Base-by-base conservation (phyloP, 2,329 filamentous ascomycete species). In the Alternaria atra region DNA sequence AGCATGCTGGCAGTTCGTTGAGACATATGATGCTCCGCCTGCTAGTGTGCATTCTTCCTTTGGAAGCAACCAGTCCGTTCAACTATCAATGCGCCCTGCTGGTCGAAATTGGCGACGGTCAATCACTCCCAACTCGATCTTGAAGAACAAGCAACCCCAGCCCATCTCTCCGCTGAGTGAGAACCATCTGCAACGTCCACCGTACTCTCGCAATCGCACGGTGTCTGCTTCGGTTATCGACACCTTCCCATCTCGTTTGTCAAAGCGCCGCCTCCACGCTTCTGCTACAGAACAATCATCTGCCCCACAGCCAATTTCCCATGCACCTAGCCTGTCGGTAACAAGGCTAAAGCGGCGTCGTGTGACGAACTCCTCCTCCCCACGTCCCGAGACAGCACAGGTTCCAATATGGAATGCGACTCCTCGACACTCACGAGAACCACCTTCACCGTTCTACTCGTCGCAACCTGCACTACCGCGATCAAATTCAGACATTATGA, bases 1-100 rank as follows among this genome's bases (percentile, higher is more conserved):
- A 70, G 80, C 86, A 17, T 91, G 86, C 72, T 93, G 91, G 91
- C 78, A 84, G 4, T 91, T 86, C 82, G 85, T 89, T 66, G 86
- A 89, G 52, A 82, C 83, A 5, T 83, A 91, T 6, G 91, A 94
- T 67, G 85, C 85, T 35, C 72, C 82, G 4, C 80, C 84, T 1
- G 40, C 60, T 7, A 84, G 82, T 61, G 72, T 82, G 9, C 77
- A 81, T 43, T 80, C 81, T 0, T 84, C 83, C 0, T 85, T 85
- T 61, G 69, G 61, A 52, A 78, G 76, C 56, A 64, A 75, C 30
- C 72, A 76, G 32, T 77, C 74, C 2, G 57, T 72, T 2, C 64
- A 75, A 40, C 54, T 78, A 4, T 72, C 73, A 5, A 72, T 77
- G 70, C 73, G 76, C n/a, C 76, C 75, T 30, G 73, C 75, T 47